Percentiles rank a stretch among this genome's conserved stretches.
Evolutionary conservation across 495 filamentous ascomycete species (phyloP).

Genomic region (Astrocystis sublimbata): DNA sequence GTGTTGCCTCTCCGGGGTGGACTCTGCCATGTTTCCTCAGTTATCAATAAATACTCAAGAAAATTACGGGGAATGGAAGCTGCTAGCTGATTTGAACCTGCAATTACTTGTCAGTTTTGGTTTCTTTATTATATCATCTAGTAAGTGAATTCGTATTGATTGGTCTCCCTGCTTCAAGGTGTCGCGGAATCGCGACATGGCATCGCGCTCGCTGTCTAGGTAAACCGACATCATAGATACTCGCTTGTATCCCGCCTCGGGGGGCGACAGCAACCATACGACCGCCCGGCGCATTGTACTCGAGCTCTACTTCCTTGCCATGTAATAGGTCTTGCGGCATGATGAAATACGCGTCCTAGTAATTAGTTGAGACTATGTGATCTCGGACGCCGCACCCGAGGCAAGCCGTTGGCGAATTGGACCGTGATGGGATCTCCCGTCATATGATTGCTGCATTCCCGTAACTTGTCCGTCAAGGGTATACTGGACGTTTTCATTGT

Average conservation of each 20-base stretch:
- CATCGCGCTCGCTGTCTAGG: slow-evolving; percentile 27
- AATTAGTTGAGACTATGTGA: slow-evolving; percentile 37
- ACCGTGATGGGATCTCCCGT: slow-evolving; percentile 26
- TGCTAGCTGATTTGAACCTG: too few species aligned
- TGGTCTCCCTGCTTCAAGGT: slow-evolving; percentile 40
- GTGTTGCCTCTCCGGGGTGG: too few species aligned
- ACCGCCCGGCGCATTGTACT: slow-evolving; percentile 40
- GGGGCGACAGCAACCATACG: slow-evolving; percentile 38
- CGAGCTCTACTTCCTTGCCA: slow-evolving; percentile 36
- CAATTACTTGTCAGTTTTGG: too few species aligned
- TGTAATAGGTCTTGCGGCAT: slow-evolving; percentile 39
- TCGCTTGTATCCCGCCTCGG: slow-evolving; percentile 36
- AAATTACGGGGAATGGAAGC: too few species aligned
- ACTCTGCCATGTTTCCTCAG: too few species aligned
- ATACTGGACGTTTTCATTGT: slow-evolving; percentile 28
- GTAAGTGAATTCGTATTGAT: too few species aligned
- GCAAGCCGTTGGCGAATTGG: slow-evolving; percentile 26
- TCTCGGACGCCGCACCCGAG: slow-evolving; percentile 43
- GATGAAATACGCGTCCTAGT: slow-evolving; percentile 46
- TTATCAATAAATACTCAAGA: too few species aligned
- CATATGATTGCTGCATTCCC: slow-evolving; percentile 26
- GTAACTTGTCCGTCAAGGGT: slow-evolving; percentile 27
- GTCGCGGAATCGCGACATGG: slow-evolving; percentile 38
- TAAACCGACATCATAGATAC: slow-evolving; percentile 37
- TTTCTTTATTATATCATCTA: too few species aligned